Percentiles rank a stretch among this genome's conserved stretches.
Conservation (phyloP, 495 filamentous ascomycete species). For the Annulohypoxylon bovei region DNA sequence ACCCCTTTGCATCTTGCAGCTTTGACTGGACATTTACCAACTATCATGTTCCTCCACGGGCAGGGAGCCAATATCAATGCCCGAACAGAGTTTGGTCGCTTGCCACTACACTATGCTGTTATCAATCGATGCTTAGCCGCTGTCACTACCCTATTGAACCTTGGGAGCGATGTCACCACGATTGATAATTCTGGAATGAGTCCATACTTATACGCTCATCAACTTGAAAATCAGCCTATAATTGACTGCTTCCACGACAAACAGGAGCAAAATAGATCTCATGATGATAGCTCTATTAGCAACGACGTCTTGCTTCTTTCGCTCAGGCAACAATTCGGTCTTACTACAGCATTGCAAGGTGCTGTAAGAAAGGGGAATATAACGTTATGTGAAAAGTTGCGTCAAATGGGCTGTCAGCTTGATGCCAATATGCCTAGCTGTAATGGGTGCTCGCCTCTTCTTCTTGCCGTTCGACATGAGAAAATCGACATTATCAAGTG, state of each 20-base stretch:
- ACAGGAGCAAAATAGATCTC: no score
- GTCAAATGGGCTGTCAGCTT: not conserved
- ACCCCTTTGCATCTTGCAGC: conserved; percentile 10
- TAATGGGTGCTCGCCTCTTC: conserved; percentile 6
- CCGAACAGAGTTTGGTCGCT: not conserved
- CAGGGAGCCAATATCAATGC: conserved; percentile 4
- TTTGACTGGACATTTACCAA: not conserved
- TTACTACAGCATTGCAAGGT: not conserved
- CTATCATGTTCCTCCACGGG: not conserved
- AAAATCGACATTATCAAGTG: not conserved
- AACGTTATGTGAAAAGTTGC: not conserved
- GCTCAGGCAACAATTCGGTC: not conserved
- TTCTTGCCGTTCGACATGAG: not conserved
- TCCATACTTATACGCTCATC: not conserved
- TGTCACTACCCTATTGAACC: not conserved
- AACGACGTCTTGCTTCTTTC: no score
- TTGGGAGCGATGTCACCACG: not conserved
- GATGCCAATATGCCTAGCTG: not conserved
- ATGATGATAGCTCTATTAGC: no score
- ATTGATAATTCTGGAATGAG: not conserved
- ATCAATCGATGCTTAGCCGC: not conserved
- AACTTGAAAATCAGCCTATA: not conserved
- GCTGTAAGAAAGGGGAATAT: not conserved
- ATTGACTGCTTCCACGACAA: not conserved
- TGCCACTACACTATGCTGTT: not conserved